Base-by-base conservation (phyloP, 2,329 filamentous ascomycete species). In the Colletotrichum agaves region DNA sequence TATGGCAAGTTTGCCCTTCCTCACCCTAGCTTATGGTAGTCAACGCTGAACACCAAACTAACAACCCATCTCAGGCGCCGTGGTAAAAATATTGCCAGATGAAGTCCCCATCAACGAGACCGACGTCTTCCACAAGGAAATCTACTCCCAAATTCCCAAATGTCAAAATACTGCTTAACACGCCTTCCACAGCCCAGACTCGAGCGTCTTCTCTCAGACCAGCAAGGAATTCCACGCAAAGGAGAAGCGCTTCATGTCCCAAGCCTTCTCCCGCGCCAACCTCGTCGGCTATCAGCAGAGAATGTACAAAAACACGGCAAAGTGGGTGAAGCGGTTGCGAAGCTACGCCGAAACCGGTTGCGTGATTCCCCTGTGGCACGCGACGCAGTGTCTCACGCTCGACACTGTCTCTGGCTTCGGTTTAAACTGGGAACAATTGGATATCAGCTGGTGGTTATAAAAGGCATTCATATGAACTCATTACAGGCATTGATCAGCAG, bases 171-270 rank as follows among this genome's bases (percentile, higher is more conserved):
- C 47, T 52, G 17, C 47, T 35, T 35, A 52, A 4, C 27, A 52
- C 47, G 27, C 47, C n/a, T 52, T 52, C 47, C 47, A 52, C 21
- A 52, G 47, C 47, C 47, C 47, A 11, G 47, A 52, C 23, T 52
- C 27, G 10, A 52, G 27, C 27, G 27, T 52, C 47, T 35, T 52
- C 47, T 52, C 47, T 0, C 27, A 35, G 47, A 52, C 27, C 47
- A 52, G 17, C 10, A 52, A 52, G 27, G 47, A 52, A 2, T 15
- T 52, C 27, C 47, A 52, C 27, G 47, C n/a, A 1, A 52, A 52
- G 47, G 47, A 19, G 47, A 52, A 35, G 27, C 27, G 47, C 10
- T 27, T 35, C 13, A 52, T 35, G 47, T 52, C 47, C 10, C 47
- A 52, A 15, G n/a, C 27, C 47, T 52, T 52, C 47, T 52, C 47